These are phyloP conservation scores for Erucastrum elatum DNA, from an alignment of 345 rosid species.

Conservation along the genomic window DNA sequence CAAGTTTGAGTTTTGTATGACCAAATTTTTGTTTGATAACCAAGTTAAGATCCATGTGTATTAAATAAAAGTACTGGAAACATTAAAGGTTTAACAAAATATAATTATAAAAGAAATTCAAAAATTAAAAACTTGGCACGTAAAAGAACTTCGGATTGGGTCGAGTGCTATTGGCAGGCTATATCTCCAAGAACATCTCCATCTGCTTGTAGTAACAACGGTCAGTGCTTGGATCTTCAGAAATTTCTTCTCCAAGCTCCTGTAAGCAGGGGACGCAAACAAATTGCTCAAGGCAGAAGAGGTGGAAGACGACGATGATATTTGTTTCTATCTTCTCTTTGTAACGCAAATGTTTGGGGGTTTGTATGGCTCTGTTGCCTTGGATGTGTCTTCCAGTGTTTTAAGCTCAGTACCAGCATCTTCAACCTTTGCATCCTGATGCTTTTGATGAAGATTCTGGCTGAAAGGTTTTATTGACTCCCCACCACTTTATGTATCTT, in stretches of 20 bases:
- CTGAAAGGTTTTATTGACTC: slow-evolving; percentile 66
- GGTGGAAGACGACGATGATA: slow-evolving; percentile 30
- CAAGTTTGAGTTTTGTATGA: neutral
- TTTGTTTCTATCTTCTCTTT: slow-evolving; percentile 52
- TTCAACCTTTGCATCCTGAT: slow-evolving; percentile 65
- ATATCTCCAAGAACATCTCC: neutral
- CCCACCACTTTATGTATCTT: slow-evolving; percentile 91
- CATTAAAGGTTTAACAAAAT: neutral
- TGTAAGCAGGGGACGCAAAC: slow-evolving; percentile 80
- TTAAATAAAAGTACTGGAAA: neutral
- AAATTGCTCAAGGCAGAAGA: slow-evolving; percentile 76
- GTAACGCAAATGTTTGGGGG: slow-evolving; percentile 69
- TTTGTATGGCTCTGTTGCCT: slow-evolving; percentile 81
- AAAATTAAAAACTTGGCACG: neutral
- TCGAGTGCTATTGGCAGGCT: neutral
- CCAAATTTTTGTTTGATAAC: neutral
- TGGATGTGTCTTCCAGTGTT: slow-evolving; percentile 61
- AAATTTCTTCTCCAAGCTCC: too few species aligned
- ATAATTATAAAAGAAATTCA: neutral
- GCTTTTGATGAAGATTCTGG: slow-evolving; percentile 61
- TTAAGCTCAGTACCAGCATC: slow-evolving; percentile 78
- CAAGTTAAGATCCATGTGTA: neutral
- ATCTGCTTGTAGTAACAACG: too few species aligned
- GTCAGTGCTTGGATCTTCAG: too few species aligned
- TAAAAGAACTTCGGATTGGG: neutral